Percentiles rank a stretch among this genome's conserved stretches.
These are phyloP conservation scores for Cladorrhinum sp. DNA, from an alignment of 2,329 filamentous ascomycete genomes.

Conservation along the genomic window DNA sequence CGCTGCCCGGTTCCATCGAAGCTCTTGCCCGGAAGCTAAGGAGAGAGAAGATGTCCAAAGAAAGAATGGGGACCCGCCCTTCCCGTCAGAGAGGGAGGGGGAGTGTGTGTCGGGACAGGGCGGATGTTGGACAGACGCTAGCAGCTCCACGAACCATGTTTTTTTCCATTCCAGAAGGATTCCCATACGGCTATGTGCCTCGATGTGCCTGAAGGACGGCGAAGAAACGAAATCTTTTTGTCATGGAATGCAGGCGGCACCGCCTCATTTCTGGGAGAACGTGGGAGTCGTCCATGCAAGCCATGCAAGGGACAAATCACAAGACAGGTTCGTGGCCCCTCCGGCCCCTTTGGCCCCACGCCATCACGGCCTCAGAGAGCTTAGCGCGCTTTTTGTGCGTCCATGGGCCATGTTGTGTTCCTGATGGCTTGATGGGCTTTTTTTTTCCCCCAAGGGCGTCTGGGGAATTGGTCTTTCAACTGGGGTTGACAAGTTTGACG, in stretches of 20 bases:
- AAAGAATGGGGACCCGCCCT: background rate
- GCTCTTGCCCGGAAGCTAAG: background rate
- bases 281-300: constrained; percentile 28
- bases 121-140: constrained; percentile 3
- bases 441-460: background rate
- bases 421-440: background rate
- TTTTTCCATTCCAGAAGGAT: constrained; percentile 8
- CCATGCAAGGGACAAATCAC: constrained; percentile 30
- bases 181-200: constrained; percentile 5
- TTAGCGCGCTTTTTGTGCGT: constrained; percentile 8
- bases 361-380: background rate
- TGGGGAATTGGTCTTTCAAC: too few species aligned
- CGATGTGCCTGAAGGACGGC: constrained; percentile 6
- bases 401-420: constrained; percentile 2
- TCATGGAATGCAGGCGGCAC: constrained; percentile 28
- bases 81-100: background rate
- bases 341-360: constrained; percentile 3
- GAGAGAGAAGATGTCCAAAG: background rate
- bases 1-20: constrained; percentile 4
- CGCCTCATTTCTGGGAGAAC: constrained; percentile 24
- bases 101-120: background rate
- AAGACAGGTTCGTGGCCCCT: constrained; percentile 5
- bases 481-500: background rate
- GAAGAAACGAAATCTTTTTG: constrained; percentile 28
- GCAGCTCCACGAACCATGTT: constrained; percentile 3